Conservation (phyloP, 1,284 basidiomycete genomes). For the Trichosporon sp. region DNA sequence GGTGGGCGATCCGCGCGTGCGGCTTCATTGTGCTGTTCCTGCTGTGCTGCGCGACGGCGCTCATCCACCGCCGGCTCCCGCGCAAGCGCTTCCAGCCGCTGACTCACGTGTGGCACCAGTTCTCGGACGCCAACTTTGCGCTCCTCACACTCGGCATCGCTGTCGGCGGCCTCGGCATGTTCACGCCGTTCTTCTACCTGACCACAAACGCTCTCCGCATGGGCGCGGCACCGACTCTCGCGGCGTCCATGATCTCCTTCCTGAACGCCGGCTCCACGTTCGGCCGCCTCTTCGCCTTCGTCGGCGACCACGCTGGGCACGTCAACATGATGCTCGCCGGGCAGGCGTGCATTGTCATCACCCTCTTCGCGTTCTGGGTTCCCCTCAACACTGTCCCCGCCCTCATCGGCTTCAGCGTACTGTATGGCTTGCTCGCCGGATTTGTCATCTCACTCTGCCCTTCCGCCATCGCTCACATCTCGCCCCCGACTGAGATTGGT, state of each 20-base stretch:
- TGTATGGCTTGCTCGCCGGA: slow-evolving; percentile 41
- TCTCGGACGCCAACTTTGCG: slow-evolving; percentile 28
- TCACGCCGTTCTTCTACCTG: slow-evolving; percentile 38
- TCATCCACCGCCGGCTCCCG: slow-evolving; percentile 25
- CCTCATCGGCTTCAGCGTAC: slow-evolving; percentile 37
- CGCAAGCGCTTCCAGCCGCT: slow-evolving; percentile 23
- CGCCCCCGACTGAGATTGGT: slow-evolving; percentile 28
- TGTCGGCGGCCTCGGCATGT: slow-evolving; percentile 35
- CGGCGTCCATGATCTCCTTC: slow-evolving; percentile 32
- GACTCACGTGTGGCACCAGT: slow-evolving; percentile 18
- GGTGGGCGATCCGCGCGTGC: slow-evolving; percentile 28
- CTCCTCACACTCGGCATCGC: slow-evolving; percentile 24
- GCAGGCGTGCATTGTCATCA: slow-evolving; percentile 15
- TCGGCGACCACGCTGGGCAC: slow-evolving; percentile 15
- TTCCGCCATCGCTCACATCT: slow-evolving; percentile 26
- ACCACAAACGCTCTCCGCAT: slow-evolving; percentile 33
- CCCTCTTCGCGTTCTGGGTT: slow-evolving; percentile 28
- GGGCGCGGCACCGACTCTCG: slow-evolving; percentile 30
- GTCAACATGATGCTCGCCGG: slow-evolving; percentile 39
- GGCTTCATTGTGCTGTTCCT: slow-evolving; percentile 29
- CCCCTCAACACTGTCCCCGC: slow-evolving; percentile 24
- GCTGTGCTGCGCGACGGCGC: slow-evolving; percentile 17
- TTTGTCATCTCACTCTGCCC: slow-evolving; percentile 31
- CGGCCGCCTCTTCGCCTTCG: slow-evolving; percentile 17
- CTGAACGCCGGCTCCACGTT: slow-evolving; percentile 37